Base-by-base conservation (phyloP, 208 protist genomes). In the Trypanosoma scelopori region DNA sequence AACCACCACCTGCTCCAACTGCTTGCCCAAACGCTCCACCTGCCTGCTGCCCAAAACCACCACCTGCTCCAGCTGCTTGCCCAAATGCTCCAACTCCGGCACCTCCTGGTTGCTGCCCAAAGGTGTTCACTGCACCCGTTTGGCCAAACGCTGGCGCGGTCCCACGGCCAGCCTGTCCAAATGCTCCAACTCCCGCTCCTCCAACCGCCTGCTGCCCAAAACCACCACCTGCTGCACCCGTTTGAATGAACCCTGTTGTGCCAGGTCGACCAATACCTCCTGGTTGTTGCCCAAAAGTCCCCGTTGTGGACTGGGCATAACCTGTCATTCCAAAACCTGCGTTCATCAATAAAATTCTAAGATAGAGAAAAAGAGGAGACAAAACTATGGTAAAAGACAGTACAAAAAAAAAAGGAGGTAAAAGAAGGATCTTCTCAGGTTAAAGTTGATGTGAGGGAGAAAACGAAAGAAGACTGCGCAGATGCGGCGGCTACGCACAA, bases 131-230 rank as follows among this genome's bases (percentile, higher is more conserved):
- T 61, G 25, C 46, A 22, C 48, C 60, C 16, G 43, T 39, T 27
- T 77, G 76, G 28, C 74, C 77, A 69, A 87, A 87, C 25, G 73
- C 79, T 30, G 60, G 60, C 0, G 39, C 37, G 23, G 53, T 28
- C 3, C 53, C 53, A 6, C 37, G 35, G 18, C 35, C 37, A 47
- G 53, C 35, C 37, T 84, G 78, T 16, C 76, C 52, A 67, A 73
- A 56, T 30, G 67, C 30, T 41, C n/a, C n/a, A n/a, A n/a, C n/a
- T n/a, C n/a, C n/a, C n/a, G n/a, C n/a, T n/a, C n/a, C n/a, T n/a
- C n/a, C n/a, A n/a, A n/a, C n/a, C n/a, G 56, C 35, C 50, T 69
- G 73, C 55, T 84, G 79, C 12, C 79, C 79, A 51, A 84, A 84
- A n/a, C 69, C 78, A 57, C n/a, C n/a, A n/a, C n/a, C n/a, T n/a